Evolutionary conservation across 225 moss, liverwort and hornwort genomes (phyloP).

Genomic region (Bryum argenteum): DNA sequence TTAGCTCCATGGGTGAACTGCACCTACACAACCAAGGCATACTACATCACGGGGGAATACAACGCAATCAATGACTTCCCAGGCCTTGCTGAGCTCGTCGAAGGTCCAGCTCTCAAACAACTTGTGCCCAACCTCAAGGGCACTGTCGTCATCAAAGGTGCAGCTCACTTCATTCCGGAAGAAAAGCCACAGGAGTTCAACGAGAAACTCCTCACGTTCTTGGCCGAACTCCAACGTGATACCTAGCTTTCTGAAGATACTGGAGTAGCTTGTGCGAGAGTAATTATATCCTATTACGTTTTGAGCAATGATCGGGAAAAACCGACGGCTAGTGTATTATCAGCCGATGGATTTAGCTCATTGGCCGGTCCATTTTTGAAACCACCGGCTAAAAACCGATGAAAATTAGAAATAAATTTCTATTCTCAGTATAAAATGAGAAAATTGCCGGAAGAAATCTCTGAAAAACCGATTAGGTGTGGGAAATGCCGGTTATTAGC

Average conservation of each 20-base stretch:
- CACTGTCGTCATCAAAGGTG: constrained; percentile 17
- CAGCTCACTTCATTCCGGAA: constrained; percentile 39
- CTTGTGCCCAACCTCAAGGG: constrained; percentile 20
- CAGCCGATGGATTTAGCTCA: too few species aligned
- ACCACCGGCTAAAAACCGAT: too few species aligned
- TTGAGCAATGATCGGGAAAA: too few species aligned
- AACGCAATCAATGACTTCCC: constrained; percentile 4
- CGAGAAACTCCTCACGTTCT: constrained; percentile 33
- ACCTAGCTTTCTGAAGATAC: background rate
- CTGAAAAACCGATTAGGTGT: too few species aligned
- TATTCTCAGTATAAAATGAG: too few species aligned
- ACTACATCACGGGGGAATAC: constrained; percentile 28
- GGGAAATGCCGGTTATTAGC: too few species aligned
- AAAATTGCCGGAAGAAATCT: too few species aligned
- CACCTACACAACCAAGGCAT: constrained; percentile 18
- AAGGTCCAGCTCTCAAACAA: constrained; percentile 16
- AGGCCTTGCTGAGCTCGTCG: constrained; percentile 1
- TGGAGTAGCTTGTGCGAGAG: too few species aligned
- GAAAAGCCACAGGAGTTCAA: constrained; percentile 36
- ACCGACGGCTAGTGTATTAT: too few species aligned
- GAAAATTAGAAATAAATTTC: too few species aligned
- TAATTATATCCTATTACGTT: too few species aligned
- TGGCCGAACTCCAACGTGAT: constrained; percentile 26
- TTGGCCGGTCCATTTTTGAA: too few species aligned
- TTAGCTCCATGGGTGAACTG: constrained; percentile 29